Conservation (phyloP, 768 basidiomycete genomes). For the Boletus insuetus region DNA sequence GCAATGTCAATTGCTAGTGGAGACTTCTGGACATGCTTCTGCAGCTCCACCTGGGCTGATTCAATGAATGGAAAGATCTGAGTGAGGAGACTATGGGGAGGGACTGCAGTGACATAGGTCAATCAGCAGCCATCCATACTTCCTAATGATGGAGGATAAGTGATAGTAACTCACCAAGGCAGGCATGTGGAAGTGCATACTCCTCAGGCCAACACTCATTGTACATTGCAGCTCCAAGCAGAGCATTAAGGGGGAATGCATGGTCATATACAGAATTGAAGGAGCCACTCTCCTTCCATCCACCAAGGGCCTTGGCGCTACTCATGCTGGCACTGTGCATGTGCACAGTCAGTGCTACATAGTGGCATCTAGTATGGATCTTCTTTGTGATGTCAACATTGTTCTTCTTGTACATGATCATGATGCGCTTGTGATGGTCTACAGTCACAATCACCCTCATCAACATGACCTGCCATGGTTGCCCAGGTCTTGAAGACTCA, state of each 20-base stretch:
- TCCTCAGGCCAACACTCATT: conserved; percentile 6
- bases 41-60: background rate
- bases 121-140: background rate
- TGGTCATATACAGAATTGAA: background rate
- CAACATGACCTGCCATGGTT: background rate
- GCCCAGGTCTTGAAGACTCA: background rate
- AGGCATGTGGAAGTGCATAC: conserved; percentile 20
- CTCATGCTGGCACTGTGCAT: conserved; percentile 25
- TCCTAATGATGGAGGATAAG: too few relatives aligned
- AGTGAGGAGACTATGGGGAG: conserved; percentile 4
- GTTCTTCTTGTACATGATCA: conserved; percentile 21
- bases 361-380: conserved; percentile 18
- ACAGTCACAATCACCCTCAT: too few relatives aligned
- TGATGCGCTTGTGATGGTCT: conserved; percentile 27
- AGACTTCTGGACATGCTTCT: background rate
- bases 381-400: conserved; percentile 28
- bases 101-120: conserved; percentile 4
- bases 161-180: background rate
- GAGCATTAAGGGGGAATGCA: background rate
- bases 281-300: background rate
- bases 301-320: conserved; percentile 23
- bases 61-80: conserved; percentile 10
- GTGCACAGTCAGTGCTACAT: conserved; percentile 30
- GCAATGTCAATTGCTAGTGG: conserved; percentile 13
- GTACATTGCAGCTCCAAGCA: conserved; percentile 33